Conservation (phyloP, 2,329 filamentous ascomycete genomes). For the Sarocladium brachiariae region DNA sequence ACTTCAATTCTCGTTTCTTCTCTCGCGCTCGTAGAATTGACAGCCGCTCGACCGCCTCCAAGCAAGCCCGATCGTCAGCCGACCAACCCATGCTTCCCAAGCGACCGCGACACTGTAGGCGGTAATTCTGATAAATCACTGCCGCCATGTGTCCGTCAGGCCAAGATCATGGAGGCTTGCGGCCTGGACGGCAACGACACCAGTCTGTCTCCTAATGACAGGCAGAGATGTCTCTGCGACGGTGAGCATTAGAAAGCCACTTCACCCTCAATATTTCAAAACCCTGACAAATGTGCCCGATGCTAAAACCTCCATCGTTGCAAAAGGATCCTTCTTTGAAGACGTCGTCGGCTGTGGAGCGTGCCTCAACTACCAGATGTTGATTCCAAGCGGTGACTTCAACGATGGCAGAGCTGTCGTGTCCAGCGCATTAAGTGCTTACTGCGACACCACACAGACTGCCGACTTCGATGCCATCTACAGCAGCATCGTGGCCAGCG, state of each 20-base stretch:
- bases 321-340: background rate
- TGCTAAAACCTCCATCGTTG: no score
- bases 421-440: background rate
- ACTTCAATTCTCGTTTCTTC: background rate
- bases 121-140: conserved; percentile 2
- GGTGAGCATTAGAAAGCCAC: background rate
- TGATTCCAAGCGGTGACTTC: background rate
- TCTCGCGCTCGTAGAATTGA: background rate
- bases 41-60: background rate
- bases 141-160: background rate
- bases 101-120: background rate
- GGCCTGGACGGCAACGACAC: background rate
- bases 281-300: background rate
- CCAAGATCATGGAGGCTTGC: background rate
- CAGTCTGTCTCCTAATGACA: background rate
- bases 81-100: background rate
- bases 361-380: background rate
- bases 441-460: background rate
- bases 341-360: conserved; percentile 2
- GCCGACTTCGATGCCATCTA: background rate
- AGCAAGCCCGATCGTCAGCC: background rate
- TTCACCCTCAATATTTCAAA: background rate
- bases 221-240: conserved; percentile 1
- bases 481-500: background rate
- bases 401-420: background rate